Conservation (phyloP, 2,329 filamentous ascomycete genomes). For the Colletotrichum sp. region DNA sequence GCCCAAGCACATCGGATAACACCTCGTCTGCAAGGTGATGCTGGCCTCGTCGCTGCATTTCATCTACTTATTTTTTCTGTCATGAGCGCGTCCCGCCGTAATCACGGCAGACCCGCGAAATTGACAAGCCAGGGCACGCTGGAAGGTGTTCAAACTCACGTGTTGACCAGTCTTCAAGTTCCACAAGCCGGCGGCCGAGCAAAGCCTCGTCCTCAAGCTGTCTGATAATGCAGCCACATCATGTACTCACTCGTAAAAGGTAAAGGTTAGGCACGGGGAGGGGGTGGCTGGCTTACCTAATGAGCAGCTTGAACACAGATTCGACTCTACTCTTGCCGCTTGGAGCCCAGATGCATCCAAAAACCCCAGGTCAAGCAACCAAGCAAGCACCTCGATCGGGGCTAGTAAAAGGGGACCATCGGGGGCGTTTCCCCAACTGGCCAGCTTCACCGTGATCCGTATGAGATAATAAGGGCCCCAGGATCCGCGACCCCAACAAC, state of each 20-base stretch:
- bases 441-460: not conserved
- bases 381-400: not conserved
- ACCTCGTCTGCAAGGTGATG: not conserved
- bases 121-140: slow-evolving; percentile 7
- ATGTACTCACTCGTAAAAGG: not conserved
- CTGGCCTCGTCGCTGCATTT: not conserved
- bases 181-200: not conserved
- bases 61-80: not conserved
- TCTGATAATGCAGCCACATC: not conserved
- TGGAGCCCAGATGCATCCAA: not conserved
- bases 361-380: not conserved
- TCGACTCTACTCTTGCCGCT: not conserved
- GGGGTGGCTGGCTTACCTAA: not conserved
- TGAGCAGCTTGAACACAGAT: not conserved
- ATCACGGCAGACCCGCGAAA: slow-evolving; percentile 4
- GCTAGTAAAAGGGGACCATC: not conserved
- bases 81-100: not conserved
- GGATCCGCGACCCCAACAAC: not conserved
- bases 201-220: not conserved
- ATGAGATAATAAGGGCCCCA: not conserved
- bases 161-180: not conserved
- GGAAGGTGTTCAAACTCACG: not conserved
- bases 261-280: not conserved
- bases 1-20: not conserved
- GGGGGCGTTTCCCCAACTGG: not conserved